Conservation (phyloP, 345 rosid species). For the Salix udensis region DNA sequence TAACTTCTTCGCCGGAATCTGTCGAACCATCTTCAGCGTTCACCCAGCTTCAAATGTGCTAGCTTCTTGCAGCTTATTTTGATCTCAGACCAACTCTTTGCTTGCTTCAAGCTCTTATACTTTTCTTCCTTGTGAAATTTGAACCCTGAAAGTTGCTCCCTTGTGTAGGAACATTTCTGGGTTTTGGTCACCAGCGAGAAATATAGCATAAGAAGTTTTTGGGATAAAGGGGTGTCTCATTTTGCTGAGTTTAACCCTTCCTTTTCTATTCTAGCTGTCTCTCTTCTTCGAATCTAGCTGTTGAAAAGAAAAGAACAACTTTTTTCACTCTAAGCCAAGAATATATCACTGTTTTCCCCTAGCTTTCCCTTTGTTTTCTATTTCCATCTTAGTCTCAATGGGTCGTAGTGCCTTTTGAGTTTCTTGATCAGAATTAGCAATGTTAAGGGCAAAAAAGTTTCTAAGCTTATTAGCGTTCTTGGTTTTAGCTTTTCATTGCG, state of each 20-base stretch:
- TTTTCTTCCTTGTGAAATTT: neutral
- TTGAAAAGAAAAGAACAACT: neutral
- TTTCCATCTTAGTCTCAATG: neutral
- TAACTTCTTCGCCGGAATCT: neutral
- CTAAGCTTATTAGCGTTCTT: neutral
- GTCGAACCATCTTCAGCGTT: neutral
- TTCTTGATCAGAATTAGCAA: neutral
- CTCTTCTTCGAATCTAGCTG: slow-evolving; percentile 7
- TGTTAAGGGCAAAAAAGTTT: slow-evolving; percentile 5
- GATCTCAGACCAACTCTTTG: neutral
- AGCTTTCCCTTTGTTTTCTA: neutral
- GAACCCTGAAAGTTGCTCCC: neutral
- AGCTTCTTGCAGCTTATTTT: neutral
- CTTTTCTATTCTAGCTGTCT: slow-evolving; percentile 1
- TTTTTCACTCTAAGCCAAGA: neutral
- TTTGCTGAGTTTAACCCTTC: neutral
- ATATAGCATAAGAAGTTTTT: neutral
- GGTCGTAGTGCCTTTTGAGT: neutral
- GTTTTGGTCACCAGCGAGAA: neutral
- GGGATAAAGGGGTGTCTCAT: neutral
- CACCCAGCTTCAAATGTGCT: neutral
- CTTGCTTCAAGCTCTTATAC: neutral
- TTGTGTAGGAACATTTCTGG: neutral
- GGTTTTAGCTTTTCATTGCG: slow-evolving; percentile 5
- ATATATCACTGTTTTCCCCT: neutral